A percentile compares a stretch with the other conserved stretches of the same genome.
phyloP scores from a whole-genome alignment of 2,329 filamentous ascomycete species.

The Aspergillus aculeatus region DNA sequence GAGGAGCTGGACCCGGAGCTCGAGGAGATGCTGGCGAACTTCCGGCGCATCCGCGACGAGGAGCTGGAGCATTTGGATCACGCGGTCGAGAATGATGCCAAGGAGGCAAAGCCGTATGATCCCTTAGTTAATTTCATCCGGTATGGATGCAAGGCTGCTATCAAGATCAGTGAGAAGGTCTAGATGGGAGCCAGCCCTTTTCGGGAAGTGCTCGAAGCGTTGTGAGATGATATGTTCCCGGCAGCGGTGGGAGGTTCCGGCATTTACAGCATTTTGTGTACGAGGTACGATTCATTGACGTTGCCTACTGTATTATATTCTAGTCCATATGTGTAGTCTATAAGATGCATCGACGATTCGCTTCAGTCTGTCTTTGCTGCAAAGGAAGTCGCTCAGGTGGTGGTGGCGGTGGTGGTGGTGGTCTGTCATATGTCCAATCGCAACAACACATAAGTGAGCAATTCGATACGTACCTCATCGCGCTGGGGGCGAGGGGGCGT shows the following conservation, averaged over 20 bases:
- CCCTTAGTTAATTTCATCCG: constrained; percentile 82
- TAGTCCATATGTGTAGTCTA: background rate
- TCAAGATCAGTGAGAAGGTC: constrained; percentile 70
- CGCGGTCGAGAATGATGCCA: constrained; percentile 88
- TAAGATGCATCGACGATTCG: background rate
- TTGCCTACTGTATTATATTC: constrained; percentile 12
- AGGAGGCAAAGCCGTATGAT: constrained; percentile 86
- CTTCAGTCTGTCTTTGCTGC: background rate
- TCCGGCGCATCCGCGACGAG: constrained; percentile 86
- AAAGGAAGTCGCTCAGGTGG: background rate
- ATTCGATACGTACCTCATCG: background rate
- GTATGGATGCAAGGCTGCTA: constrained; percentile 86
- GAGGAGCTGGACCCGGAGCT: constrained; percentile 81
- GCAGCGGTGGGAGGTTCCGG: background rate
- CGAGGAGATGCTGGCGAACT: constrained; percentile 65
- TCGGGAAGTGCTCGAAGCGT: background rate
- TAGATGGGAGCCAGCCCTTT: constrained; percentile 22
- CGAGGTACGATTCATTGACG: constrained; percentile 9
- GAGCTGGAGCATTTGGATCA: constrained; percentile 96
- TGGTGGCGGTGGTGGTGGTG: too few relatives aligned
- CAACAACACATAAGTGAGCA: background rate
- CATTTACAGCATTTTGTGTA: background rate
- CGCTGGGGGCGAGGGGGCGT: too few relatives aligned
- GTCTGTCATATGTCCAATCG: constrained; percentile 1
- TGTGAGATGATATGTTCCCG: too few relatives aligned